Conservation (phyloP, 352 stramenopile species). For the Phytophthora syringae region DNA sequence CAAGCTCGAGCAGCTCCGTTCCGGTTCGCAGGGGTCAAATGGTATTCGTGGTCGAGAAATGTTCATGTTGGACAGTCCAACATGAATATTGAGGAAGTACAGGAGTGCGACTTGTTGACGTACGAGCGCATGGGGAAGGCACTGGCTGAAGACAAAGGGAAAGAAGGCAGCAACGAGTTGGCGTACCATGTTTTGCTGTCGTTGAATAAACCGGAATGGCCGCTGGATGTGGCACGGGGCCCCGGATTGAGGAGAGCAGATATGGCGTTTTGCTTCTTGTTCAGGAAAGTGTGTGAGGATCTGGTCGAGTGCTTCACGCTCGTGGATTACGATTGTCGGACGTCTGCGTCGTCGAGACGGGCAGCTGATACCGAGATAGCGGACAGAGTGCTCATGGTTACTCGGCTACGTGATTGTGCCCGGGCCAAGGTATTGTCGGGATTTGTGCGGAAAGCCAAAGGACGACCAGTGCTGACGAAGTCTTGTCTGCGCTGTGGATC, state of each 20-base stretch:
- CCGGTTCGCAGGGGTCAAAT: conserved; percentile 67
- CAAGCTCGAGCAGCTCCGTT: conserved; percentile 44
- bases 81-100: conserved; percentile 18
- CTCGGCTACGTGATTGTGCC: conserved; percentile 39
- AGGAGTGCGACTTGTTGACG: conserved; percentile 53
- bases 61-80: not conserved
- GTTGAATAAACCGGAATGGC: conserved; percentile 52
- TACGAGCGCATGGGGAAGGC: conserved; percentile 68
- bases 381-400: conserved; percentile 49
- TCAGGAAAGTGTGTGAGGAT: conserved; percentile 54
- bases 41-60: conserved; percentile 47
- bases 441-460: conserved; percentile 44
- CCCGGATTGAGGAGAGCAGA: conserved; percentile 40
- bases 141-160: conserved; percentile 31
- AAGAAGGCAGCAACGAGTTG: conserved; percentile 38
- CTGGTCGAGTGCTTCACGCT: conserved; percentile 62
- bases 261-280: conserved; percentile 60
- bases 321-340: conserved; percentile 50
- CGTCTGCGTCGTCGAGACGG: conserved; percentile 26
- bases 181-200: conserved; percentile 61
- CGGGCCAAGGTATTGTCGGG: conserved; percentile 48
- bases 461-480: conserved; percentile 43
- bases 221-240: conserved; percentile 26
- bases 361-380: conserved; percentile 45
- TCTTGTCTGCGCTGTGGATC: conserved; percentile 51